Evolutionary conservation across 2,329 filamentous ascomycete genomes (phyloP).

Genomic region (Fusarium abutilonis): DNA sequence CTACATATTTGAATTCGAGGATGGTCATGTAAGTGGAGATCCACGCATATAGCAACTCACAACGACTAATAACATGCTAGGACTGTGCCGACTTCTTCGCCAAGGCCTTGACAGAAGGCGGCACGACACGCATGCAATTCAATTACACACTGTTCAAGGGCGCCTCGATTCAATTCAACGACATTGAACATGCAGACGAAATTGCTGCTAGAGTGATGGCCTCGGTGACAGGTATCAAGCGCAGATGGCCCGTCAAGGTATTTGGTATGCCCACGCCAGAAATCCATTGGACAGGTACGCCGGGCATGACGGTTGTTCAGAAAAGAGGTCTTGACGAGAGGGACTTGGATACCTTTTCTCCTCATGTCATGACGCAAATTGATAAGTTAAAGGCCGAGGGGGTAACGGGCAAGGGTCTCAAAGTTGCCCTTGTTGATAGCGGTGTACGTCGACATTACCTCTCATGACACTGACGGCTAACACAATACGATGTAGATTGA

Average conservation of each 20-base stretch:
- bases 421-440: constrained; percentile 61
- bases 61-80: background rate
- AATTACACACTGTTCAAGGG: background rate
- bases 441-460: constrained; percentile 41
- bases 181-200: background rate
- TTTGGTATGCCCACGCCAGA: background rate
- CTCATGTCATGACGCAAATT: constrained; percentile 63
- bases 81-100: background rate
- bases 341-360: constrained; percentile 10
- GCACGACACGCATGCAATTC: background rate
- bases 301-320: background rate
- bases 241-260: background rate
- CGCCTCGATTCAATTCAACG: background rate
- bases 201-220: background rate
- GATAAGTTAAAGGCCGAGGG: constrained; percentile 59
- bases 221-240: background rate
- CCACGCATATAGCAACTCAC: background rate
- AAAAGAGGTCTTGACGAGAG: background rate
- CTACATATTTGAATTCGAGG: constrained; percentile 1
- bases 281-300: background rate
- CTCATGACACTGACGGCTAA: background rate
- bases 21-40: background rate
- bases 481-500: constrained; percentile 53
- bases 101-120: background rate
- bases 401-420: constrained; percentile 58